These are phyloP conservation scores for Colletotrichum trifolii DNA, from an alignment of 2,329 filamentous ascomycete species.

Conservation along the genomic window DNA sequence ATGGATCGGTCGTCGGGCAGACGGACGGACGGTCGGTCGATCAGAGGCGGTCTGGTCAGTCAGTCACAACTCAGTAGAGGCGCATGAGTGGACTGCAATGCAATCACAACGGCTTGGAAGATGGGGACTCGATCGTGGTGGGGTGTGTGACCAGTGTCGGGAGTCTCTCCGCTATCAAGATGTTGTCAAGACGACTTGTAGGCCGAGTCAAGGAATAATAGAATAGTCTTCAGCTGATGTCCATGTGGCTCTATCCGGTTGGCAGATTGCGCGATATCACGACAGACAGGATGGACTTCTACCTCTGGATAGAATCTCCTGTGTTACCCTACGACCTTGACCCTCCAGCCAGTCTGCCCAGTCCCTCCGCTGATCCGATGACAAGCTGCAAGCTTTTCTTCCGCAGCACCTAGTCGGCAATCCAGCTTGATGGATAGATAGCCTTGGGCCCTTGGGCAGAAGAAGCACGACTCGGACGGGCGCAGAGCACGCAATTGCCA, in stretches of 20 bases:
- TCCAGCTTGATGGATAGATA: too few species aligned
- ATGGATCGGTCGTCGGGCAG: conserved; percentile 6
- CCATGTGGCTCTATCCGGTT: background rate
- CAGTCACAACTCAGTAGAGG: too few species aligned
- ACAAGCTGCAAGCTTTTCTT: background rate
- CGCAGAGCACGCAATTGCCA: conserved; percentile 27
- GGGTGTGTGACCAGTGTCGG: conserved; percentile 2
- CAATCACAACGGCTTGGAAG: background rate
- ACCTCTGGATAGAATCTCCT: background rate
- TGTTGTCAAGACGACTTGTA: background rate
- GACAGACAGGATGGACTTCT: background rate
- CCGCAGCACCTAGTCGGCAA: background rate
- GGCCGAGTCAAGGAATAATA: too few species aligned
- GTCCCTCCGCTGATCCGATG: conserved; percentile 19
- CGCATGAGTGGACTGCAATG: too few species aligned
- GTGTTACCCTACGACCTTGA: background rate
- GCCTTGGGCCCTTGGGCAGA: too few species aligned
- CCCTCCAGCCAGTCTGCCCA: conserved; percentile 2
- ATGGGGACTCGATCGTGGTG: background rate
- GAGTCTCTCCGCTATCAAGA: conserved; percentile 16
- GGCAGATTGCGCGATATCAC: conserved; percentile 3
- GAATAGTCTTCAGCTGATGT: too few species aligned
- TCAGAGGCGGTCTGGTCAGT: too few species aligned
- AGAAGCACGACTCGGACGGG: conserved; percentile 28
- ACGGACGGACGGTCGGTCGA: conserved; percentile 5